Base-by-base conservation (phyloP, 1,284 basidiomycete species). In the Tremellales sp. region DNA sequence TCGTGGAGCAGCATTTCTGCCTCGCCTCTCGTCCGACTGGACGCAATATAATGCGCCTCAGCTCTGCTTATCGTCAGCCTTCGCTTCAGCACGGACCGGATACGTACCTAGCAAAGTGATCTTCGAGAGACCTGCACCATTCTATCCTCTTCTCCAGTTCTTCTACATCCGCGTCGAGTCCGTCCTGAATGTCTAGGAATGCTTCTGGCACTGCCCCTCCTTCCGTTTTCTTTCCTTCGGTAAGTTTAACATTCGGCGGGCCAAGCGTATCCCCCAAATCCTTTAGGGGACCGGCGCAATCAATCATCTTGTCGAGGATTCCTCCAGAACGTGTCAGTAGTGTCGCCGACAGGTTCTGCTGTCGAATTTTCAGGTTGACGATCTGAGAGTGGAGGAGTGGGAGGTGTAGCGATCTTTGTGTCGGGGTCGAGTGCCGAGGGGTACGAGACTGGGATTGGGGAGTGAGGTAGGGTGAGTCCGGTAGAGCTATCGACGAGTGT, bases 341-440 rank as follows among this genome's bases (percentile, higher is more conserved):
- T 13, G 54, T 61, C 6, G 56, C 40, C 0, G 52, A 24, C 12
- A 71, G 50, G 28, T 60, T 63, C 14, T 56, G 51, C 29, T 68
- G 60, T 1, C 67, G 65, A 14, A 57, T 60, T 27, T 63, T 54
- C 5, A 72, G 56, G 13, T 59, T 65, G 26, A 64, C 50, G 16
- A 69, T 83, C 80, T 65, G 87, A 0, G 65, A 63, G 85, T 37
- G 83, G 75, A 40, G 79, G 69, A 38, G 81, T 5, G 59, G 49
- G 8, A 51, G 45, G 16, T 50, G 48, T 7, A 45, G 24, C 3
- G 36, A 19, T 26, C 40, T 22, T 35, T 43, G 46, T 3, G 48
- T n/a, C n/a, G 36, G 45, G 22, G 37, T 25, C 8, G 24, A 13
- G 24, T 19, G 4, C 18, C 13, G 46, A 36, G 21, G 40, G 18